Base-by-base conservation (phyloP, 1,284 basidiomycete genomes). In the Irpex lacteus region DNA sequence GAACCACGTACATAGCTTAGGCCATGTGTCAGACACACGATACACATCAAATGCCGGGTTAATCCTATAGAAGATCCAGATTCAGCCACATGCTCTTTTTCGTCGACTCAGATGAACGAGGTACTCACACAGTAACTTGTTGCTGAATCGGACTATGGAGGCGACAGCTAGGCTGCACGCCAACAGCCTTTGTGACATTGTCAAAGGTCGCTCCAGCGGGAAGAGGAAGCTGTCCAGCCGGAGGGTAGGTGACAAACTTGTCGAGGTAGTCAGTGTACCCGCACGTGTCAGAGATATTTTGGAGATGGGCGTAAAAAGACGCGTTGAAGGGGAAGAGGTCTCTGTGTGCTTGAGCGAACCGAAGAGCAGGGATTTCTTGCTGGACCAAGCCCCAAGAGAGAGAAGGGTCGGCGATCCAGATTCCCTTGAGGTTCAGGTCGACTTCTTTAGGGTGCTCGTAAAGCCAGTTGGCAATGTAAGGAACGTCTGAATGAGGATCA, bases 1-100 rank as follows among this genome's bases (percentile, higher is more conserved):
- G 37, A 44, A 54, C 8, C 56, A 36, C 74, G 47, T 59, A 77
- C 75, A 77, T 15, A 74, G 66, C 56, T 72, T 72, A 2, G 76
- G 75, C 71, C 72, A 77, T 2, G 74, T 75, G 62, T 77, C 72
- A n/a, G 71, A 77, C 53, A 76, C 75, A 2, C 77, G 71, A 65
- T 81, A 80, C 3, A 78, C 71, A 68, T 80, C 79, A 65, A 86
- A 87, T 3, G 81, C 85, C 0, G 86, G 85, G 69, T 88, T 87
- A 50, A 86, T 71, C 13, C 80, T 83, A 59, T 13, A 55, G 40
- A 37, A n/a, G 15, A 21, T n/a, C 47, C 38, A 36, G 52, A 58
- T 18, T 13, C 5, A 53, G 40, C 6, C 5, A 34, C 32, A 34
- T 34, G 3, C 32, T n/a, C 4, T 13, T 2, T 5, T 18, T 47